Evolutionary conservation across 805 yeast species (phyloP).

Genomic region (Clavispora vitiphila): DNA sequence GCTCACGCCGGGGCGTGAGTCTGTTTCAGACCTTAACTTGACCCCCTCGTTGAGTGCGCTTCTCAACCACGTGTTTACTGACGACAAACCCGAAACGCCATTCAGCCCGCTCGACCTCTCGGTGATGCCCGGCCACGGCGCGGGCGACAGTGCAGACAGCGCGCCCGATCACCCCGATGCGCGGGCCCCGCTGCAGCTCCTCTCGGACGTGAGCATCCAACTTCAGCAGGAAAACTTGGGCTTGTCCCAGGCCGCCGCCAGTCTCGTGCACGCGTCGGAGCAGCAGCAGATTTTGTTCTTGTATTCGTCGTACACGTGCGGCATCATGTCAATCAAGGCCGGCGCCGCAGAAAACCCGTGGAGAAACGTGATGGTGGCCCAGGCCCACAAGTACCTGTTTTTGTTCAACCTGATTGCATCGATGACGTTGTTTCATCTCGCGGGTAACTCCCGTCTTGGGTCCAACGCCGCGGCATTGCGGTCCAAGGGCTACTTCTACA

Average conservation of each 20-base stretch:
- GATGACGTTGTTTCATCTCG: slow-evolving; percentile 58
- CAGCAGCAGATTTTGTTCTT: slow-evolving; percentile 32
- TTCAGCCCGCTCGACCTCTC: slow-evolving; percentile 23
- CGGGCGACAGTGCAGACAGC: not conserved
- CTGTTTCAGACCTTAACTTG: slow-evolving; percentile 19
- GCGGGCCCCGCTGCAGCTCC: not conserved
- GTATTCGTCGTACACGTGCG: slow-evolving; percentile 33
- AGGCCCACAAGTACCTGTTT: slow-evolving; percentile 51
- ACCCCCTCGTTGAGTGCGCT: slow-evolving; percentile 37
- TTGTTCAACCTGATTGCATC: slow-evolving; percentile 60
- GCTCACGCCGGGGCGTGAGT: slow-evolving; percentile 7
- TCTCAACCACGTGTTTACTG: slow-evolving; percentile 29
- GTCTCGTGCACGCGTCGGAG: slow-evolving; percentile 24
- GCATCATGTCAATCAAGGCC: slow-evolving; percentile 56
- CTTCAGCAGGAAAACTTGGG: not conserved
- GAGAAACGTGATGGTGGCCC: slow-evolving; percentile 53
- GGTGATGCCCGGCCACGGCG: not conserved
- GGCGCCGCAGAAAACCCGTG: slow-evolving; percentile 68
- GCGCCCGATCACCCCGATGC: not conserved
- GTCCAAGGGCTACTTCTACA: slow-evolving; percentile 48
- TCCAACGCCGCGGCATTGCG: slow-evolving; percentile 41
- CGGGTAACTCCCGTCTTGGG: slow-evolving; percentile 34
- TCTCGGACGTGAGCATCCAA: not conserved
- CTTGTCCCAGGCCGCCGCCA: not conserved
- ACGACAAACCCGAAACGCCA: slow-evolving; percentile 18